Base-by-base conservation (phyloP, 441 rosid genomes). In the Bruguiera hainesii region DNA sequence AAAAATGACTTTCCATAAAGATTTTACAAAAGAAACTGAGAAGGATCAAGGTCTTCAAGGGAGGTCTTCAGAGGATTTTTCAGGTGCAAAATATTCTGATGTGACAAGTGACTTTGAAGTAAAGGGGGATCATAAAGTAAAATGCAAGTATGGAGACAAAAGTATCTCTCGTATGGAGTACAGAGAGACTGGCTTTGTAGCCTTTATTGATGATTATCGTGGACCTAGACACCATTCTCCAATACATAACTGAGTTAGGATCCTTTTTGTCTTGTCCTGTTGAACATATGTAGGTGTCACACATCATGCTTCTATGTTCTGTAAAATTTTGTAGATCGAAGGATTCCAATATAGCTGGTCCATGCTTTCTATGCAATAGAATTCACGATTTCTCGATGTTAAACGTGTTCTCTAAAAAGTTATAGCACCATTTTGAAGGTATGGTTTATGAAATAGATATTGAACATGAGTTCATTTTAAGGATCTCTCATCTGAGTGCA, bases 21-120 rank as follows among this genome's bases (percentile, higher is more conserved):
- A 19, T 52, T 11, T 30, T 63, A 50, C 13, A 61, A 64, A 61
- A 21, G 73, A 68, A 25, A 28, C 19, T 19, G 56, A 48, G 33
- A 61, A 60, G 46, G 63, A 64, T 51, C 29, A 33, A n/a, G 60
- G 16, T 33, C 16, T 18, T 13, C 65, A 42, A 1, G 68, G 52
- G 35, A 20, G 7, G 48, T 13, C 55, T 57, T 72, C 74, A 66
- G 66, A 73, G 68, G 56, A 68, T 18, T 74, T 71, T 73, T 81
- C 87, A 84, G 88, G 88, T 84, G 82, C 84, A 70, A 77, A 71
- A 10, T 77, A 64, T 50, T 78, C 59, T 77, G 76, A 75, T 68
- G 72, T 70, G 61, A 82, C 73, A 57, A 65, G 73, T 73, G 72
- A 76, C 50, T 66, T 68, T 66, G 73, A 70, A 72, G 83, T 64